Percentiles rank a stretch among this genome's conserved stretches.
Conservation (phyloP, 2,329 filamentous ascomycete species). For the Phaeophleospora eucalypticola region DNA sequence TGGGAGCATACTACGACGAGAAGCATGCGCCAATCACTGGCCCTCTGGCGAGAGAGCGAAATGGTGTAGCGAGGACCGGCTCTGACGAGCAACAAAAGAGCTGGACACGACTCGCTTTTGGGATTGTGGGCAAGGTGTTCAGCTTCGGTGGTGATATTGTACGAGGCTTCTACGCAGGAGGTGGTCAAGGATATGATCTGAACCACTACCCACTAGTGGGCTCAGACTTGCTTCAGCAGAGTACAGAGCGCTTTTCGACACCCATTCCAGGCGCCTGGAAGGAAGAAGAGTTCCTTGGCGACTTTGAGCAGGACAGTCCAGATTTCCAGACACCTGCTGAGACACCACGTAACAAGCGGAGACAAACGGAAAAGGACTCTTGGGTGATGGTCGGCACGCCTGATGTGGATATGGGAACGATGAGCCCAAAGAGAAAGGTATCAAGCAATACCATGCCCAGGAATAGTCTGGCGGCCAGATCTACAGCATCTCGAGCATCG, state of each 20-base stretch:
- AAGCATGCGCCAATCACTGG: conserved; percentile 20
- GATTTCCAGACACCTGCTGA: conserved; percentile 29
- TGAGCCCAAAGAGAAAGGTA: conserved; percentile 35
- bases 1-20: conserved; percentile 8
- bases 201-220: conserved; percentile 12
- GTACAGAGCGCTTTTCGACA: conserved; percentile 32
- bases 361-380: conserved; percentile 45
- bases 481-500: conserved; percentile 29
- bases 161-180: conserved; percentile 80
- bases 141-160: conserved; percentile 76
- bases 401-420: conserved; percentile 53
- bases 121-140: conserved; percentile 71
- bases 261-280: conserved; percentile 55
- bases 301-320: conserved; percentile 42
- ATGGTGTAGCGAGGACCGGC: conserved; percentile 29
- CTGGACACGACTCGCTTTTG: conserved; percentile 59
- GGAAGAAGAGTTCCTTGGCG: conserved; percentile 43
- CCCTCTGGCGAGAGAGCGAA: conserved; percentile 34
- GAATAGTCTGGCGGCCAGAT: conserved; percentile 12
- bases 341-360: conserved; percentile 39
- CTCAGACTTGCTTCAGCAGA: conserved; percentile 23
- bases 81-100: conserved; percentile 18
- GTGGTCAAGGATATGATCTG: conserved; percentile 67
- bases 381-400: conserved; percentile 47
- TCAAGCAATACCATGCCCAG: conserved; percentile 28